Evolutionary conservation across 2,329 filamentous ascomycete species (phyloP).

Genomic region (Alternaria ethzedia): DNA sequence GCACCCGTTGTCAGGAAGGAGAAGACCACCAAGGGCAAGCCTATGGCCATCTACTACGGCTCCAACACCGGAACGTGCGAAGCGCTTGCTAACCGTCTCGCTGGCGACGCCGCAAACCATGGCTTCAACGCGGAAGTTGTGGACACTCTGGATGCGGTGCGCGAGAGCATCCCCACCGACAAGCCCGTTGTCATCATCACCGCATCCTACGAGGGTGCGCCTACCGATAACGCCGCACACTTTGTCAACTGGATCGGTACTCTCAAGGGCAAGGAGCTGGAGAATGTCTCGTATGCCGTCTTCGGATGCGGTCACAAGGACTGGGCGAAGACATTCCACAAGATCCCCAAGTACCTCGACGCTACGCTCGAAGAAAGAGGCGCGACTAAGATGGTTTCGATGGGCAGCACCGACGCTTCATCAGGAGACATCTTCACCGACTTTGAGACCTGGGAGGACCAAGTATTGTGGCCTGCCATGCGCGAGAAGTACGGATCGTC

Average conservation of each 20-base stretch:
- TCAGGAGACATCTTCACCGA: constrained; percentile 50
- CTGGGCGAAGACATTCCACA: constrained; percentile 52
- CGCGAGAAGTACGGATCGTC: constrained; percentile 38
- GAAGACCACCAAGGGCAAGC: constrained; percentile 30
- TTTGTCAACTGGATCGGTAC: constrained; percentile 50
- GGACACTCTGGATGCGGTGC: constrained; percentile 43
- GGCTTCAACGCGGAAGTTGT: constrained; percentile 47
- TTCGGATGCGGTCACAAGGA: constrained; percentile 53
- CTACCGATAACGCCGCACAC: constrained; percentile 52
- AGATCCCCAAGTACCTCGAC: constrained; percentile 49
- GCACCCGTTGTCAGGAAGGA: constrained; percentile 16
- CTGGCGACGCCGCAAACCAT: constrained; percentile 42
- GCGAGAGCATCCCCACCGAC: constrained; percentile 44
- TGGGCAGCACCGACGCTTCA: constrained; percentile 47
- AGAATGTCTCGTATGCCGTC: constrained; percentile 48
- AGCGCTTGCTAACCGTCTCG: constrained; percentile 49
- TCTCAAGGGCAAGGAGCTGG: constrained; percentile 35
- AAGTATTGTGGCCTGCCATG: constrained; percentile 47
- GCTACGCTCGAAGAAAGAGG: constrained; percentile 37
- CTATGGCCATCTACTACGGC: constrained; percentile 48
- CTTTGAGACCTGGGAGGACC: constrained; percentile 51
- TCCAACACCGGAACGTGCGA: constrained; percentile 53
- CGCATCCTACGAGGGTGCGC: constrained; percentile 52
- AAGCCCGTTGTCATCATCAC: constrained; percentile 50
- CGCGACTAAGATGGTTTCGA: constrained; percentile 38